phyloP scores from a whole-genome alignment of 2,329 filamentous ascomycete species.

The Penicillium sp. region DNA sequence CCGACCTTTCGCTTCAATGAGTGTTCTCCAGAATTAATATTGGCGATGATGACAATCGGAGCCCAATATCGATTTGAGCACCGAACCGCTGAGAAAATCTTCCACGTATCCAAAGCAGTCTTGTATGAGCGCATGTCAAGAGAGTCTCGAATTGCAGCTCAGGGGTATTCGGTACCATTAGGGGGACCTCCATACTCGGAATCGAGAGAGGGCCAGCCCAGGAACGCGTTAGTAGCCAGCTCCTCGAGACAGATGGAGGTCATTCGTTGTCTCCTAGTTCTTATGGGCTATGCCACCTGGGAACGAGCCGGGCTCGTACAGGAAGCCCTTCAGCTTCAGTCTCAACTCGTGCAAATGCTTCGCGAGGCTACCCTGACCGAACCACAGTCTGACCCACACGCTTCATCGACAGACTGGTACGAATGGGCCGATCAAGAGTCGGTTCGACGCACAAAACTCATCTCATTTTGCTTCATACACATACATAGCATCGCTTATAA shows the following conservation, averaged over 20 bases:
- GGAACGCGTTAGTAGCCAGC: slow-evolving; percentile 10
- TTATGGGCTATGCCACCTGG: slow-evolving; percentile 38
- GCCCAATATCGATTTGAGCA: slow-evolving; percentile 53
- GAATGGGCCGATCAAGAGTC: slow-evolving; percentile 40
- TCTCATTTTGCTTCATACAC: slow-evolving; percentile 41
- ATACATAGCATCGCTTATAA: slow-evolving; percentile 43
- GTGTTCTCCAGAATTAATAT: slow-evolving; percentile 66
- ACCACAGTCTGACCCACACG: slow-evolving; percentile 22
- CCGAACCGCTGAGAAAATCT: slow-evolving; percentile 29
- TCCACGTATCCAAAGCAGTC: slow-evolving; percentile 63
- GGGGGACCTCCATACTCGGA: slow-evolving; percentile 13
- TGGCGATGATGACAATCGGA: slow-evolving; percentile 66
- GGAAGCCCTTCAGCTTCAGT: slow-evolving; percentile 33
- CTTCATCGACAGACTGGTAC: slow-evolving; percentile 31
- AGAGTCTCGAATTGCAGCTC: slow-evolving; percentile 18
- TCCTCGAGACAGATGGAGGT: slow-evolving; percentile 29
- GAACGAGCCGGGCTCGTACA: slow-evolving; percentile 33
- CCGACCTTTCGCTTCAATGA: slow-evolving; percentile 64
- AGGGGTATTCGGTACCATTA: slow-evolving; percentile 21
- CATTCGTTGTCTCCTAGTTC: slow-evolving; percentile 30
- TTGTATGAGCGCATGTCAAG: slow-evolving; percentile 58
- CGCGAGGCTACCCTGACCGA: slow-evolving; percentile 32
- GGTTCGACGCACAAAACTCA: slow-evolving; percentile 36
- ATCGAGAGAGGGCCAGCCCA: slow-evolving; percentile 7
- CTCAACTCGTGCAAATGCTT: slow-evolving; percentile 30